Evolutionary conservation across 805 yeast genomes (phyloP).

Genomic region (Sungouiozyma intestinalis): DNA sequence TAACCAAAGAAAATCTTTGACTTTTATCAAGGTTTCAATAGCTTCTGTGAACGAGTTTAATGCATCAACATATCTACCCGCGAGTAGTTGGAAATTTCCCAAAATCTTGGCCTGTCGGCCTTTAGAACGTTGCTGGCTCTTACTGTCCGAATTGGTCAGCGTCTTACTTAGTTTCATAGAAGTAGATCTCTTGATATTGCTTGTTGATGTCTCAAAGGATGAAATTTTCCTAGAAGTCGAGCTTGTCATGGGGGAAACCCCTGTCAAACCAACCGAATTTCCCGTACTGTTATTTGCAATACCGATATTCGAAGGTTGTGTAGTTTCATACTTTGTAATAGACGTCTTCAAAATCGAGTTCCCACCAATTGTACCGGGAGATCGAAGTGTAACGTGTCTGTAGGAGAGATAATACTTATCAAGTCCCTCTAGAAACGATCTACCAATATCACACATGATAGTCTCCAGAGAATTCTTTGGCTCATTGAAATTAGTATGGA

Average conservation of each 20-base stretch:
- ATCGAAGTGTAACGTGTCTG: constrained; percentile 68
- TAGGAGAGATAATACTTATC: constrained; percentile 64
- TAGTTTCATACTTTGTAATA: constrained; percentile 20
- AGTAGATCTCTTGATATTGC: constrained; percentile 26
- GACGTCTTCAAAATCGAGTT: constrained; percentile 33
- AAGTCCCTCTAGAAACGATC: constrained; percentile 50
- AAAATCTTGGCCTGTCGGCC: constrained; percentile 65
- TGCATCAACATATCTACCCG: constrained; percentile 72
- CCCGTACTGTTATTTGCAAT: constrained; percentile 5
- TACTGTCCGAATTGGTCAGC: constrained; percentile 25
- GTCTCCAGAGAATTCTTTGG: constrained; percentile 39
- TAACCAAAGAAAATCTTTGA: constrained; percentile 77
- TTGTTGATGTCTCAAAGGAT: constrained; percentile 27
- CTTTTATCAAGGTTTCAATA: constrained; percentile 41
- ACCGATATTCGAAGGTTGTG: not conserved
- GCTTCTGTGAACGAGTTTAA: constrained; percentile 68
- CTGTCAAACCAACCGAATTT: not conserved
- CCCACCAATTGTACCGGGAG: constrained; percentile 61
- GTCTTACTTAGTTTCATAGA: constrained; percentile 27
- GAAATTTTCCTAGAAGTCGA: constrained; percentile 11
- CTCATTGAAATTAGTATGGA: constrained; percentile 3
- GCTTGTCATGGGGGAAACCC: not conserved
- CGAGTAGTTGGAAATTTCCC: constrained; percentile 67
- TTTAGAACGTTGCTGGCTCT: constrained; percentile 41
- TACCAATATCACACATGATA: constrained; percentile 60